Percentiles rank a stretch among this genome's conserved stretches.
These are phyloP conservation scores for Heliamphora exappendiculata DNA, from an alignment of 148 eudicot genomes.

Conservation along the genomic window DNA sequence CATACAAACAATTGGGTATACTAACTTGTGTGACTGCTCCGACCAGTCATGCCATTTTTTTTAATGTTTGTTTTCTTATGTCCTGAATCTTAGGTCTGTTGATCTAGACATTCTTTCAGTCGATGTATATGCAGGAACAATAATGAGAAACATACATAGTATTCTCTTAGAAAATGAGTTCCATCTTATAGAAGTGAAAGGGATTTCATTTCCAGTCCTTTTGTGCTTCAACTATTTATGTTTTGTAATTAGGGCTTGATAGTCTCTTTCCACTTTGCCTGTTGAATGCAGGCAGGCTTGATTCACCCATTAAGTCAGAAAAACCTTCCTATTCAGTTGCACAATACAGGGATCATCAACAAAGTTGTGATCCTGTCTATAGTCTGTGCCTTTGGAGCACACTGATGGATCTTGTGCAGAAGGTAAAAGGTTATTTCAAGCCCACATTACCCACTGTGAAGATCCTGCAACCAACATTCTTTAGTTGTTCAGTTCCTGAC, in stretches of 20 bases:
- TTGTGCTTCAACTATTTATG: background rate
- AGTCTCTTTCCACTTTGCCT: background rate
- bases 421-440: background rate
- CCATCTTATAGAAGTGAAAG: background rate
- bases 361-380: background rate
- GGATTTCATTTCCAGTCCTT: background rate
- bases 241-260: background rate
- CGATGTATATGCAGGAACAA: background rate
- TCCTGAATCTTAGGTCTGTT: background rate
- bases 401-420: background rate
- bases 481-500: background rate
- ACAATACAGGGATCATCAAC: background rate
- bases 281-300: background rate
- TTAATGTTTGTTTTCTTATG: background rate
- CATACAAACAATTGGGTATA: background rate
- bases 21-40: background rate
- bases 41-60: background rate
- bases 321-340: no score
- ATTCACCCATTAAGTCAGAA: background rate
- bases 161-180: background rate
- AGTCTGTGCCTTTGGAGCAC: background rate
- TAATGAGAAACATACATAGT: background rate
- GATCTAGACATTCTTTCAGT: background rate
- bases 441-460: background rate
- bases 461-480: background rate